Base-by-base conservation (phyloP, 345 rosid genomes). In the Hirschfeldia incana region DNA sequence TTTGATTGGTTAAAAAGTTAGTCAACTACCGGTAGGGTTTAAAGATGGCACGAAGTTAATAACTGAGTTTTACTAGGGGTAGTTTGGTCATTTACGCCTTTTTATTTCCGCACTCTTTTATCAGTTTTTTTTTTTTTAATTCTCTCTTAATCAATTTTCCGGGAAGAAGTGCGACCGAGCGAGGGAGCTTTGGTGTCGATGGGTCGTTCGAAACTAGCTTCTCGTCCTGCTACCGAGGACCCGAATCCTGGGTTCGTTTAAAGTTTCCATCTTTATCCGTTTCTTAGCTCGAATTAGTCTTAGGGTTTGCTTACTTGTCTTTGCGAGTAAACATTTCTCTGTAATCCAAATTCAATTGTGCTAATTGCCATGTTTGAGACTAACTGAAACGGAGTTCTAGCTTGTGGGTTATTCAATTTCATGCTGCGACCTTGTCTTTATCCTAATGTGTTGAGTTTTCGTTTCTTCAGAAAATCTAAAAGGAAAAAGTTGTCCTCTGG, bases 191-290 rank as follows among this genome's bases (percentile, higher is more conserved):
- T 72, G 69, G 83, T 80, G 80, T 2, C 60, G 60, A 85, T 85
- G 87, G 90, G 90, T 79, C 87, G 90, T 34, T 83, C 87, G 58
- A 83, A 87, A 51, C 62, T 81, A 27, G 85, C 81, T 34, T 64
- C 85, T 76, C 90, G 83, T 58, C 78, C 84, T 49, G 76, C 77
- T 28, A 86, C 84, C 1, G 87, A 84, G 16, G 90, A 87, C 67
- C 21, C 29, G 65, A 87, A 79, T 75, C 90, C 80, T 37, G 85
- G 87, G 88, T 87, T 57, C 30, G 83, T 74, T 4, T 36, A 36
- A 39, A 82, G 32, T 78, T 73, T 51, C 66, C 0, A 27, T 32
- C 61, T 73, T 74, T 37, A 34, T 29, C 37, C 11, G 1, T 68
- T 65, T 77, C 0, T 37, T 37, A 68, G 16, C 73, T 64, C 60